Evolutionary conservation across 768 basidiomycete genomes (phyloP).

Genomic region (Termitomyces sp.): DNA sequence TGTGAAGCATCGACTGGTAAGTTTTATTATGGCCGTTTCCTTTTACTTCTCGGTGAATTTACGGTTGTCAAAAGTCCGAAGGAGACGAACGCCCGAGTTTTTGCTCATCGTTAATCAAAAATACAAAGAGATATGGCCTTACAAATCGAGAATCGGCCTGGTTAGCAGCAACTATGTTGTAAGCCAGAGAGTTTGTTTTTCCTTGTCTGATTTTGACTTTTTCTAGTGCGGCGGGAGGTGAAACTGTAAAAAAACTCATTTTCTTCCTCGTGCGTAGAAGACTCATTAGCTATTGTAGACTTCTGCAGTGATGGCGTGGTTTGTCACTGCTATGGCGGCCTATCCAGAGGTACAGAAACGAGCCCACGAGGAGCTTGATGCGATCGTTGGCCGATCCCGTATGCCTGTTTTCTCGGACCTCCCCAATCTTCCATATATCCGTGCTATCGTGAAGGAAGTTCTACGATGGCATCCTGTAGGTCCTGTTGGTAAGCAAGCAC

Average conservation of each 20-base stretch:
- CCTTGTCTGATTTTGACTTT: background rate
- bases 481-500: background rate
- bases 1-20: background rate
- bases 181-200: background rate
- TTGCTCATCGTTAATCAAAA: background rate
- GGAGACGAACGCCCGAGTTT: background rate
- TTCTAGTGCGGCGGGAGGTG: background rate
- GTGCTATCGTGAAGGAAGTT: background rate
- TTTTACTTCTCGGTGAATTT: background rate
- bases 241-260: background rate
- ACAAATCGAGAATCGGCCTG: background rate
- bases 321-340: constrained; percentile 3
- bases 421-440: background rate
- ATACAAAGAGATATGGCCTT: background rate
- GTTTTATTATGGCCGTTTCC: background rate
- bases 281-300: background rate
- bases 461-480: background rate
- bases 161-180: background rate
- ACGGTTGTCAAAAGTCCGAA: background rate
- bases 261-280: too few species aligned
- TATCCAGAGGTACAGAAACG: constrained; percentile 6
- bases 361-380: constrained; percentile 7
- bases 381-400: background rate
- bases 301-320: constrained; percentile 6
- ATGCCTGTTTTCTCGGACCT: background rate